Evolutionary conservation across 2,329 filamentous ascomycete species (phyloP), one percentile per base, ranked within the genome.

Genomic region (Neonectria neomacrospora): DNA sequence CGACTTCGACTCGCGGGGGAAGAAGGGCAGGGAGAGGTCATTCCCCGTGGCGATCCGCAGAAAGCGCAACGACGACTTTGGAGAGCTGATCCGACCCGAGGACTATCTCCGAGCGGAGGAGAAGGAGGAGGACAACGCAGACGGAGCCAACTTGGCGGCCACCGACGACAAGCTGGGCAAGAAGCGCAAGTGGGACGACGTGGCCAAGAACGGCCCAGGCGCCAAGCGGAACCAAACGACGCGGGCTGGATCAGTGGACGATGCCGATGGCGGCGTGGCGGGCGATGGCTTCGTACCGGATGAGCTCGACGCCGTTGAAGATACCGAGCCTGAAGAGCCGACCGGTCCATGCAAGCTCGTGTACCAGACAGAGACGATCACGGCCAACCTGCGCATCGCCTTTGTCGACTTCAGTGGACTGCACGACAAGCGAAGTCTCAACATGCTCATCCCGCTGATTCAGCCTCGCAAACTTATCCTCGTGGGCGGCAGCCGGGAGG

Each of bases 91-190:
- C 70, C 89, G 94, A 57, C 92, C 95, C 0, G 96, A 98, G 76
- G 96, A 99, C 67, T 99, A 95, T 75, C 85, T 97, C 1, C 88
- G 94, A 61, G 95, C 94, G 0, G 96, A 99, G 75, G 96, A 98
- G 78, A 90, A 93, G 61, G 93, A 97, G 61, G 86, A 88, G 18
- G 90, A 92, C 42, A 88, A 87, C 12, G 87, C 90, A 54, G 88
- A 90, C 52, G 71, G 68, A 18, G 57, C 67, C 8, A 71, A 73
- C 28, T 37, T 76, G 16, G 69, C 74, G 16, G 65, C 87, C 60
- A 79, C 80, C 32, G 84, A 90, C 67, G 87, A 88, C 54, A 87
- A 86, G 48, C 85, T 97, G 20, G 96, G 95, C 18, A 94, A 95
- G 81, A 99, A 99, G 80, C 88, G 96, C 64, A 96, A 93, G 78